These are phyloP conservation scores for Melastoma malabathricum DNA, from an alignment of 345 rosid species.

Conservation along the genomic window DNA sequence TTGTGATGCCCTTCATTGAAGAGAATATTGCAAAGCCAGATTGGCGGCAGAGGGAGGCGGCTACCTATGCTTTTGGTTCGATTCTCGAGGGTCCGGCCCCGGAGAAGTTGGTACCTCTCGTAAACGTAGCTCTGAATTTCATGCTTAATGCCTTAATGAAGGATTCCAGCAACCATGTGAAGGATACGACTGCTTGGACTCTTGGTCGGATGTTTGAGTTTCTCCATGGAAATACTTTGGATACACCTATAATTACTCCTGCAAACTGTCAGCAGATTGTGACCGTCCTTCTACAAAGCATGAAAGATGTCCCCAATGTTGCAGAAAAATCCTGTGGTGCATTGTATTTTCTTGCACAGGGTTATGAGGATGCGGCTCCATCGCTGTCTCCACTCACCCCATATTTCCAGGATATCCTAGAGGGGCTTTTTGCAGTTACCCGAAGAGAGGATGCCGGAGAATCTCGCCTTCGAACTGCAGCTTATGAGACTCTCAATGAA, in stretches of 20 bases:
- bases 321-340: conserved; percentile 46
- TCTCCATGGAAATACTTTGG: conserved; percentile 31
- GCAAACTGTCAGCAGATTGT: conserved; percentile 35
- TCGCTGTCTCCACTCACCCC: conserved; percentile 30
- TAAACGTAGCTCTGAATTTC: conserved; percentile 31
- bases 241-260: conserved; percentile 26
- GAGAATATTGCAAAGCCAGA: conserved; percentile 33
- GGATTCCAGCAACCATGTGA: conserved; percentile 34
- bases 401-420: conserved; percentile 32
- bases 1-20: conserved; percentile 36
- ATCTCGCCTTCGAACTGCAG: conserved; percentile 33
- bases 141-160: conserved; percentile 33
- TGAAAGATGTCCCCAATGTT: conserved; percentile 37
- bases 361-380: conserved; percentile 26
- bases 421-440: conserved; percentile 26
- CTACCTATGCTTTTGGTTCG: conserved; percentile 39
- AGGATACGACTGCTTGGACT: conserved; percentile 44
- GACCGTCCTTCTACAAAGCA: conserved; percentile 34
- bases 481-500: conserved; percentile 34
- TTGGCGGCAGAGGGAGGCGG: conserved; percentile 39
- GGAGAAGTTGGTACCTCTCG: conserved; percentile 28
- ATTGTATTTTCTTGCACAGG: conserved; percentile 36
- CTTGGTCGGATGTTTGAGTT: conserved; percentile 38
- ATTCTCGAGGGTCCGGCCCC: conserved; percentile 39
- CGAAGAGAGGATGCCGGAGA: conserved; percentile 41